Conservation (phyloP, 371 early-diverging fungal genomes). For the Actinomucor elegans region DNA sequence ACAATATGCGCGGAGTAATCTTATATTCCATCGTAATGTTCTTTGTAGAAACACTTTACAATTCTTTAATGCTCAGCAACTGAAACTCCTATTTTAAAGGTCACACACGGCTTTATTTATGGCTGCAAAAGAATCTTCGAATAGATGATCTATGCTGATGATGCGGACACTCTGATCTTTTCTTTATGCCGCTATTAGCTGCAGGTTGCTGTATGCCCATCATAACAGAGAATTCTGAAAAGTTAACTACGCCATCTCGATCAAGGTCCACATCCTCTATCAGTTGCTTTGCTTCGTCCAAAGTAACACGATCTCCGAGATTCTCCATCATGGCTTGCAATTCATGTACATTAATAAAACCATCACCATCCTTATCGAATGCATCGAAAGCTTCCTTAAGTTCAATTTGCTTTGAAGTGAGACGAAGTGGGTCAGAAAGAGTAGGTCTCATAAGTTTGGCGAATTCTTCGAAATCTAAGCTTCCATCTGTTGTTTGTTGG, state of each 20-base stretch:
- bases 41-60: not conserved
- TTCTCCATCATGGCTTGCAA: conserved; percentile 47
- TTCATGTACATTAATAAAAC: conserved; percentile 36
- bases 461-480: conserved; percentile 41
- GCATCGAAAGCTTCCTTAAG: conserved; percentile 46
- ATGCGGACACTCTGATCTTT: conserved; percentile 14
- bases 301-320: conserved; percentile 38
- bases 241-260: conserved; percentile 44
- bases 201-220: conserved; percentile 34
- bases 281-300: conserved; percentile 35
- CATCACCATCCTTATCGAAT: conserved; percentile 47
- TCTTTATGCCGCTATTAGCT: not conserved
- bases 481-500: conserved; percentile 8
- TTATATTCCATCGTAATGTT: conserved; percentile 3
- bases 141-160: conserved; percentile 30
- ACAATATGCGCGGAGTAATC: not conserved
- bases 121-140: conserved; percentile 32
- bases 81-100: too few species aligned
- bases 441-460: conserved; percentile 45
- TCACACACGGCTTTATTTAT: conserved; percentile 20
- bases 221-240: conserved; percentile 41
- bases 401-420: conserved; percentile 37
- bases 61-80: too few species aligned
- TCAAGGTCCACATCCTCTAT: conserved; percentile 44
- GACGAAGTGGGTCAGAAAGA: conserved; percentile 29